phyloP scores from a whole-genome alignment of 1,284 basidiomycete genomes.

The Hymenochaete sp. region DNA sequence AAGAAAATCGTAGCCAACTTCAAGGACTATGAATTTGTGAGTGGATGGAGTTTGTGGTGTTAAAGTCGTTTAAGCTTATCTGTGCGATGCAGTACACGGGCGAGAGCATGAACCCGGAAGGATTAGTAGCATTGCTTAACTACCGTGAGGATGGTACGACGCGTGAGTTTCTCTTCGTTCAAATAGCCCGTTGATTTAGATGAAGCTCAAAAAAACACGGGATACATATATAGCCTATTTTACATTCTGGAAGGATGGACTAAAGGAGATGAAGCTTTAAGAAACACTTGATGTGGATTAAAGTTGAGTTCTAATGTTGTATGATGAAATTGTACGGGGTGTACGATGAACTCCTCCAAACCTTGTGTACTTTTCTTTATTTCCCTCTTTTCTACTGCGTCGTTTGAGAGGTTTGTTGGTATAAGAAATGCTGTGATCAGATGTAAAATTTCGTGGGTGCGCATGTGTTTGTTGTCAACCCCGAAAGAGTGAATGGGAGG shows the following conservation, averaged over 20 bases:
- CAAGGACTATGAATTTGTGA: constrained; percentile 85
- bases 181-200: constrained; percentile 1
- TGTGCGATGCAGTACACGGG: constrained; percentile 56
- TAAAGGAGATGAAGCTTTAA: constrained; percentile 63
- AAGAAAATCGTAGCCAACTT: constrained; percentile 90
- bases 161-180: constrained; percentile 40
- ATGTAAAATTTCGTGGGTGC: not conserved
- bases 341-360: not conserved
- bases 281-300: no score
- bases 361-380: not conserved
- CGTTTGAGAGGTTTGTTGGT: not conserved
- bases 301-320: not conserved
- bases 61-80: not conserved
- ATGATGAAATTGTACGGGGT: not conserved
- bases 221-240: constrained; percentile 61
- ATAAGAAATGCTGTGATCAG: not conserved
- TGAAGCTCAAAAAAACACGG: constrained; percentile 3
- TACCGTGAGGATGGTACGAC: constrained; percentile 73
- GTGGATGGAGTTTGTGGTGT: not conserved
- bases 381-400: not conserved
- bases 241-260: constrained; percentile 89
- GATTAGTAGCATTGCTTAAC: constrained; percentile 86
- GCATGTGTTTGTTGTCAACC: not conserved
- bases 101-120: constrained; percentile 80
- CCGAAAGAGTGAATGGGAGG: no score